Conservation (phyloP, 2,329 filamentous ascomycete genomes). For the Aspergillus japonicus region DNA sequence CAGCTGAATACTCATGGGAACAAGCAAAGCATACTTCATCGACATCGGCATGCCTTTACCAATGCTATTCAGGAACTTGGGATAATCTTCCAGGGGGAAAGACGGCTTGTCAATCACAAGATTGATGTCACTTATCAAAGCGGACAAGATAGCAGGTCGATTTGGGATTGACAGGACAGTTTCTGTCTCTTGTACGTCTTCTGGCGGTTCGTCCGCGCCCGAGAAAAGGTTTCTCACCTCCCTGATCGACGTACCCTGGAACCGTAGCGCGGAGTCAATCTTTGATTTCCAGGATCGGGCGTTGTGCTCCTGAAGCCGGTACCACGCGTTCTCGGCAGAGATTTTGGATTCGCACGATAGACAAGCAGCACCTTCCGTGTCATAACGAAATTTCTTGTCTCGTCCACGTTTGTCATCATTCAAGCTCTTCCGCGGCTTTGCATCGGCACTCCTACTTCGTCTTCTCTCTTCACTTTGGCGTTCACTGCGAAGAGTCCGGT, state of each 20-base stretch:
- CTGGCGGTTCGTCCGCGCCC: slow-evolving; percentile 75
- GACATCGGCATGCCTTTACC: slow-evolving; percentile 96
- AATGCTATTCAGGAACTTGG: slow-evolving; percentile 79
- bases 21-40: slow-evolving; percentile 83
- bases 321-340: slow-evolving; percentile 71
- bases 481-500: slow-evolving; percentile 43
- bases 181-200: slow-evolving; percentile 79
- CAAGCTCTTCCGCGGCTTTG: slow-evolving; percentile 34
- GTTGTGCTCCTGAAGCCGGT: slow-evolving; percentile 75
- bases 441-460: slow-evolving; percentile 60
- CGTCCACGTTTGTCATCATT: slow-evolving; percentile 35
- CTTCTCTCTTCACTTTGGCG: slow-evolving; percentile 39
- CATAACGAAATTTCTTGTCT: slow-evolving; percentile 59
- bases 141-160: slow-evolving; percentile 77
- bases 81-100: slow-evolving; percentile 77
- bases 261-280: slow-evolving; percentile 72
- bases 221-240: slow-evolving; percentile 79
- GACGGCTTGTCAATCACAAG: slow-evolving; percentile 88
- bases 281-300: slow-evolving; percentile 88
- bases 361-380: slow-evolving; percentile 72
- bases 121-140: slow-evolving; percentile 79
- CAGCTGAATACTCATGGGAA: slow-evolving; percentile 86
- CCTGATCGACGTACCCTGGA: slow-evolving; percentile 70
- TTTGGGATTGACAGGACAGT: slow-evolving; percentile 81
- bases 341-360: slow-evolving; percentile 72